Evolutionary conservation across 129 eudicot genomes (phyloP).

Genomic region (Helianthus annuus): HanXRQr2.0-SUNRISE NC_035444.2:146653833-146654332

Average conservation of each 20-base stretch:
- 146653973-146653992: neutral
- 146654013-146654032: conserved; percentile 15
- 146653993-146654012: conserved; percentile 15
- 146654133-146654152: conserved; percentile 28
- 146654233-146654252: no score
- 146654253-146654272: no score
- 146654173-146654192: conserved; percentile 6
- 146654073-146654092: conserved; percentile 20
- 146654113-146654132: conserved; percentile 3
- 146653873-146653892: conserved; percentile 51
- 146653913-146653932: conserved; percentile 48
- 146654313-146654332: no score
- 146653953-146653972: conserved; percentile 32
- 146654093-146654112: conserved; percentile 17
- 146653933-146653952: conserved; percentile 50
- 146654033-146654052: conserved; percentile 25
- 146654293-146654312: no score
- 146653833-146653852: conserved; percentile 37
- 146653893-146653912: conserved; percentile 47
- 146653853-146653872: conserved; percentile 53
- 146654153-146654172: conserved; percentile 13
- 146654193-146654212: neutral
- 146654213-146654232: no score
- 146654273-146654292: no score
- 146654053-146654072: conserved; percentile 23